Conservation (phyloP, 225 moss, liverwort and hornwort species). For the Straminergon stramineum region DNA sequence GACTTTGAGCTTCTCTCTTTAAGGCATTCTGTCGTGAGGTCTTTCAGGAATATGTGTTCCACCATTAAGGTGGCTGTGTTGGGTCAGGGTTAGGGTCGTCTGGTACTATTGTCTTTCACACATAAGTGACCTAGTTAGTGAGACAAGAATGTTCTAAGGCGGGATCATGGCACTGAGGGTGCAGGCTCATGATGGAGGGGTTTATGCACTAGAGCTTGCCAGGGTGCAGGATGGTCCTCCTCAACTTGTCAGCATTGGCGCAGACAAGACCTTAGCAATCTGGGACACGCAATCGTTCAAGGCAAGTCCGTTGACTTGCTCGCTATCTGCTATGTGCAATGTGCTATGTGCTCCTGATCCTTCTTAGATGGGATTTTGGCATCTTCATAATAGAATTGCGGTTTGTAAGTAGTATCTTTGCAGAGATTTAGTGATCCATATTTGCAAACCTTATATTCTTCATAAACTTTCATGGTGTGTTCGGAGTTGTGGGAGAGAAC, state of each 20-base stretch:
- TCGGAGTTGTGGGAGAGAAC: not conserved
- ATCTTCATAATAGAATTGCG: not conserved
- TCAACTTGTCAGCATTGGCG: slow-evolving; percentile 89
- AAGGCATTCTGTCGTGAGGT: not conserved
- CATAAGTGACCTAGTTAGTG: not conserved
- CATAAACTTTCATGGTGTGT: not conserved
- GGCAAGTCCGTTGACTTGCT: slow-evolving; percentile 25
- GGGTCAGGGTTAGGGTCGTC: not conserved
- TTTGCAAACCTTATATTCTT: not conserved
- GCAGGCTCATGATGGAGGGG: slow-evolving; percentile 98
- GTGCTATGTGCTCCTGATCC: not conserved
- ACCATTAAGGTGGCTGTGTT: not conserved
- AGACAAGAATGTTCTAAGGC: slow-evolving; percentile 10
- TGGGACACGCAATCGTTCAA: slow-evolving; percentile 86
- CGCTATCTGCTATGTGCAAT: not conserved
- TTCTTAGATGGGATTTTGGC: not conserved
- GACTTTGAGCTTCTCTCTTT: not conserved
- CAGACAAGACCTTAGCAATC: slow-evolving; percentile 87
- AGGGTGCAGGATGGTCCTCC: slow-evolving; percentile 82
- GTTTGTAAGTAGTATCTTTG: not conserved
- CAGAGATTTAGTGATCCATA: not conserved
- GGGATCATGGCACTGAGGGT: not conserved
- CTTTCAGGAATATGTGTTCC: not conserved
- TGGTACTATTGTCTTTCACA: not conserved
- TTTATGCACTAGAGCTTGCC: slow-evolving; percentile 74